A percentile compares a stretch with the other conserved stretches of the same genome.
Evolutionary conservation across 73 alveolate genomes (phyloP).

Genomic region (Blepharisma japonicum): DNA sequence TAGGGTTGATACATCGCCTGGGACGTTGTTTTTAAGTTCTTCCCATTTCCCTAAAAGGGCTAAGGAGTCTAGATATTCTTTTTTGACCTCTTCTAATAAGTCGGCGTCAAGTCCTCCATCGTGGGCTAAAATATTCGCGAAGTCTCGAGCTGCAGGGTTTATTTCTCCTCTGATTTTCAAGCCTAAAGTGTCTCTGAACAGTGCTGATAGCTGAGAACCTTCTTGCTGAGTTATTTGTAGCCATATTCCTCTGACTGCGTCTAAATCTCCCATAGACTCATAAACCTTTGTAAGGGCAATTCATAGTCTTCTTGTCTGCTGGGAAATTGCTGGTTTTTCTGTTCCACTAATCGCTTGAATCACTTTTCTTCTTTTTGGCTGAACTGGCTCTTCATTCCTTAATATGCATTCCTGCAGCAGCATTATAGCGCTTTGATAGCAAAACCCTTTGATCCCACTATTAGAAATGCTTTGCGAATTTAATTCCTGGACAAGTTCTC

Average conservation of each 20-base stretch:
- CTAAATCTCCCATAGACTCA: conserved; percentile 44
- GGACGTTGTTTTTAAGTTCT: neutral
- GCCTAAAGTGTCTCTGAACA: conserved; percentile 27
- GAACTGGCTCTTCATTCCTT: conserved; percentile 43
- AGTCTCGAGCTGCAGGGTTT: neutral
- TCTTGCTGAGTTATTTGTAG: conserved; percentile 32
- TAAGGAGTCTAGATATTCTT: neutral
- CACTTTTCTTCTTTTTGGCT: conserved; percentile 35
- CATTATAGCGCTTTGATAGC: conserved; percentile 77
- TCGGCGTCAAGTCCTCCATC: neutral
- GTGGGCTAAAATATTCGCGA: neutral
- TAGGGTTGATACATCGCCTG: neutral
- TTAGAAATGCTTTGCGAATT: conserved; percentile 60
- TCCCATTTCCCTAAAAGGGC: conserved; percentile 7
- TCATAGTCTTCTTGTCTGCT: conserved; percentile 43
- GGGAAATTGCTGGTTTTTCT: conserved; percentile 21
- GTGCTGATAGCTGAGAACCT: neutral
- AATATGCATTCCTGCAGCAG: conserved; percentile 70
- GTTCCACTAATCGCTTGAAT: neutral
- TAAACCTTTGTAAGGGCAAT: conserved; percentile 38
- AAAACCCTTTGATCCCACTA: conserved; percentile 73
- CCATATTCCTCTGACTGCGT: conserved; percentile 60
- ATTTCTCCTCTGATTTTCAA: conserved; percentile 23
- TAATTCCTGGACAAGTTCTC: conserved; percentile 43
- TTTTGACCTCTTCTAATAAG: neutral